phyloP scores from a whole-genome alignment of 805 yeast genomes.

The Candida silvicultrix region DNA sequence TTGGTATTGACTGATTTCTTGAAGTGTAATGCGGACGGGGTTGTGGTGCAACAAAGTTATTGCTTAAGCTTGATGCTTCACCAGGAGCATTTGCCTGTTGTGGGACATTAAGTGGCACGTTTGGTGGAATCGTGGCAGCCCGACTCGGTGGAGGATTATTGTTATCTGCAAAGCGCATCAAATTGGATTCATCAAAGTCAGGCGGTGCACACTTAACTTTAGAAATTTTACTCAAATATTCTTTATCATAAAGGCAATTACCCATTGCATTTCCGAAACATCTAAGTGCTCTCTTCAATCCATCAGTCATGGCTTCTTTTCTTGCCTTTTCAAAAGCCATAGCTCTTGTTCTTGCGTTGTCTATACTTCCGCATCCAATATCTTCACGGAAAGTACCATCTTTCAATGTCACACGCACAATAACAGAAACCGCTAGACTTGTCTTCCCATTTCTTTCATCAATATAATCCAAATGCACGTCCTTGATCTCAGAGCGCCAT shows the following conservation, averaged over 20 bases:
- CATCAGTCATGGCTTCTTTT: conserved; percentile 82
- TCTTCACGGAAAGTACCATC: conserved; percentile 82
- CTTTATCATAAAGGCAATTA: conserved; percentile 77
- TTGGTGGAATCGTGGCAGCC: conserved; percentile 9
- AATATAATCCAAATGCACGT: conserved; percentile 60
- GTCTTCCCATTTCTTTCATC: conserved; percentile 56
- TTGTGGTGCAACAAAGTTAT: not conserved
- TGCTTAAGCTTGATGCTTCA: not conserved
- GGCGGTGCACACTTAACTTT: conserved; percentile 38
- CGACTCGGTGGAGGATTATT: conserved; percentile 7
- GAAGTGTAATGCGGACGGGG: not conserved
- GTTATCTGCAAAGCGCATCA: conserved; percentile 27
- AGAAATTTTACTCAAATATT: conserved; percentile 43
- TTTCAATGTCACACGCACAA: conserved; percentile 64
- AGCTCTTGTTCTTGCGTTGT: conserved; percentile 64
- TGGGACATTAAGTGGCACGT: not conserved
- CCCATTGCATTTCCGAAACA: conserved; percentile 82
- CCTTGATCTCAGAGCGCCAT: conserved; percentile 69
- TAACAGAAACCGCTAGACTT: conserved; percentile 64
- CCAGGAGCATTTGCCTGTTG: not conserved
- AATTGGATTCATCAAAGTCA: conserved; percentile 36
- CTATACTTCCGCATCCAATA: conserved; percentile 80
- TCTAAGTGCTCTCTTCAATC: conserved; percentile 68
- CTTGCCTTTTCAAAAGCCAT: conserved; percentile 80
- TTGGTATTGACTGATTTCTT: conserved; percentile 1